Evolutionary conservation across 1,284 basidiomycete genomes (phyloP), one percentile per base, ranked within the genome.

Genomic region (Porogramme epimiltina): DNA sequence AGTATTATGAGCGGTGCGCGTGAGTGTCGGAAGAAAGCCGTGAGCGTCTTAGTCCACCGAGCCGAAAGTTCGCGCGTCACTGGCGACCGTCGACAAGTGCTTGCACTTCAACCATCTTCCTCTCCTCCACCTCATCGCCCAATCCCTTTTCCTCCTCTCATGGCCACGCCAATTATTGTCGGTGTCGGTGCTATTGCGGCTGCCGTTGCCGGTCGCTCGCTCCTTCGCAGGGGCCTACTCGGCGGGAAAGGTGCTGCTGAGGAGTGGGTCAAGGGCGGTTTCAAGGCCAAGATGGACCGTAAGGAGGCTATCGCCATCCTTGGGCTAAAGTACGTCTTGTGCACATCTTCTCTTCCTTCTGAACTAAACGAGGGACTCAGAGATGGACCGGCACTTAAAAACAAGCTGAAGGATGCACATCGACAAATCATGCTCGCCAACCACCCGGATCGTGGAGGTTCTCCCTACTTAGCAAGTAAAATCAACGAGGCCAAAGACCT

Each of bases 381-480:
- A 70, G 92, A 96, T 62, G 80, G 83, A 18, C 82, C 90, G 9
- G 77, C 78, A 56, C 73, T 94, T 28, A 78, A 82, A n/a, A 81
- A 70, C 43, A 84, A 79, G 66, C 70, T 95, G 56, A 95, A 96
- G 73, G 93, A 95, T 64, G 92, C 93, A 0, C 94, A 96, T 70
- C 83, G 94, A 47, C 83, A 87, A 40, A 90, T 97, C 61, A 97
- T 96, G 93, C 79, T 96, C 42, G 89, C 92, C 22, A 98, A 98
- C 72, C 95, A 98, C 73, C 96, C 96, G 16, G 95, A 98, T 76
- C 81, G 95, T 57, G 95, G 95, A 38, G 96, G 96, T 26, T 91
- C 93, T 11, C 96, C 96, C 1, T 98, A 96, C 71, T 75, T 99
- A 36, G 96, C 96, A n/a, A 95, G 93, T 66, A 98, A 97, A 79